phyloP scores from a whole-genome alignment of 1,139 yeast genomes.

The Candida sp. region DNA sequence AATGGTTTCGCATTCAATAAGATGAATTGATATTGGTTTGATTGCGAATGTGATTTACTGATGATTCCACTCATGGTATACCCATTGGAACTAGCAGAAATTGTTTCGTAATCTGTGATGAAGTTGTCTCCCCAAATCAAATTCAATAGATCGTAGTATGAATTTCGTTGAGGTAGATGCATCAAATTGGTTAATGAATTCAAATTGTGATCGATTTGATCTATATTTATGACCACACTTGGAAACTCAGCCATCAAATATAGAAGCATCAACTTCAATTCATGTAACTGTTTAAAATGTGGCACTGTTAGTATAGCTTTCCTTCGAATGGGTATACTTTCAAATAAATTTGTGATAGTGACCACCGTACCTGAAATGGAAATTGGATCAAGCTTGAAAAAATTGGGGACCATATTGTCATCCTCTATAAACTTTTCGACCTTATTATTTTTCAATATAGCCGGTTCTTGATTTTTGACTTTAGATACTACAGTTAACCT shows the following conservation, averaged over 20 bases:
- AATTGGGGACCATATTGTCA: conserved; percentile 2
- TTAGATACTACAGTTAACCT: conserved; percentile 35
- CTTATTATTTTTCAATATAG: neutral
- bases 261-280: conserved; percentile 30
- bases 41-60: conserved; percentile 22
- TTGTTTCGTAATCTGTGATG: conserved; percentile 11
- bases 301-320: conserved; percentile 20
- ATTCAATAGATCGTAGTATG: conserved; percentile 6
- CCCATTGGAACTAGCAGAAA: conserved; percentile 18
- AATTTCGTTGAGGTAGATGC: conserved; percentile 3
- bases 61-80: conserved; percentile 26
- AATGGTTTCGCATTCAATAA: conserved; percentile 43
- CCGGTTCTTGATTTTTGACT: neutral
- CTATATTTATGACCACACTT: conserved; percentile 17
- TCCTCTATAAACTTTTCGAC: neutral
- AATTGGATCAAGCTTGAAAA: neutral
- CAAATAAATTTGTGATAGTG: conserved; percentile 45
- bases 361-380: conserved; percentile 49
- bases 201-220: conserved; percentile 8
- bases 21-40: conserved; percentile 42
- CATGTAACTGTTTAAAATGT: conserved; percentile 18
- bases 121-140: conserved; percentile 5
- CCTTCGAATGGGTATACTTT: conserved; percentile 57
- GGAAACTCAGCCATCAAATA: conserved; percentile 28
- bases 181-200: conserved; percentile 3